Base-by-base conservation (phyloP, 352 stramenopile genomes). In the Pythium insidiosum region DNA sequence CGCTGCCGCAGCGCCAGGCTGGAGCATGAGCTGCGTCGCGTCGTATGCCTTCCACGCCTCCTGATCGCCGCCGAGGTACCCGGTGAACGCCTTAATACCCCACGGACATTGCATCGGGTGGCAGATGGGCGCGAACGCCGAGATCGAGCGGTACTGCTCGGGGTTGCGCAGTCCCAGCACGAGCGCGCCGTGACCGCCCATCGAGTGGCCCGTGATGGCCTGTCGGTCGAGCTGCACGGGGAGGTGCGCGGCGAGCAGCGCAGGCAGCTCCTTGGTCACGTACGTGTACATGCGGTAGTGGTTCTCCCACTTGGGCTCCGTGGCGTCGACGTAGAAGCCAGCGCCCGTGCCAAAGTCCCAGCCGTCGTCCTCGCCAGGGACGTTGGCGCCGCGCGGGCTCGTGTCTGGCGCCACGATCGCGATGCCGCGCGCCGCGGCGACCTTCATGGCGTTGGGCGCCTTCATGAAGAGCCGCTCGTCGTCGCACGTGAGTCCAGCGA, bases 201-300 rank as follows among this genome's bases (percentile, higher is more conserved):
- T 98, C 6, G 79, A 96, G 79, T 99, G 96, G 16, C 96, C 96
- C 56, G 79, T 93, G 47, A 99, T 96, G 5, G 85, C 88, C 45
- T 82, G 65, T 39, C 82, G 80, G 43, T 90, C 83, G 44, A 95
- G 68, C 5, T 88, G 47, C 11, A 89, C 51, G 0, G 76, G 77
- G 50, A 98, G 96, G 44, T 97, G 75, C 25, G 73, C 62, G 26
- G 72, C 60, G 16, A 99, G 63, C 12, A 99, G 70, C 31, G 59
- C 54, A 2, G 93, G 95, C 23, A 99, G 66, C 58, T 99, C 96
- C 54, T 97, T 76, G 22, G 84, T 96, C 25, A 99, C 77, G 73
- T 98, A 99, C 22, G 80, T 78, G 63, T 98, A 98, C 96, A 99
- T 99, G 46, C 93, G 78, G 78, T 98, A 99, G 67, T 98, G 73